Base-by-base conservation (phyloP, 2,329 filamentous ascomycete species). In the Aspergillus nomiae region DNA sequence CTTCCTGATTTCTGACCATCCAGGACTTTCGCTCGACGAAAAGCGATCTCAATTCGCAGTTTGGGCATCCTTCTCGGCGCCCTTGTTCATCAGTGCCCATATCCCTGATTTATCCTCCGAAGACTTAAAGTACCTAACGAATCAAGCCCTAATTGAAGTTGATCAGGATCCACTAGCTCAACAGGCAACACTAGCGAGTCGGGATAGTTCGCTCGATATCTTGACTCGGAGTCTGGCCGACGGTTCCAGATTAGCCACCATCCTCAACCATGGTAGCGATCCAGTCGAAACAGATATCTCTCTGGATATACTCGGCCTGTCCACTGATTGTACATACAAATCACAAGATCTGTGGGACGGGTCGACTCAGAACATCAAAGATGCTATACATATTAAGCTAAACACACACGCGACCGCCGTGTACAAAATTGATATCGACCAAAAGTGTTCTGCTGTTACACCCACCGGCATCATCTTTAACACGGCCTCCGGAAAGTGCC, bases 401-500 rank as follows among this genome's bases (percentile, higher is more conserved):
- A 70, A 71, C 1, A 69, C 71, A 0, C 81, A 80, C 56, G 78
- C 79, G 50, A 82, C 80, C 1, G 76, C 70, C 9, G 79, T 84
- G 14, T 80, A 78, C 64, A 76, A 82, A 45, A 71, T 85, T 38
- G 76, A 78, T 7, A 65, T 73, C n/a, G 70, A 73, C 3, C 48
- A 61, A 6, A 67, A 70, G 21, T 72, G 61, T 41, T 65, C 66
- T 21, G 65, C 66, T 24, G 68, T 75, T 11, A 76, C 74, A 10
- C 81, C 82, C 0, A 85, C 82, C 0, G 83, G 83, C 5, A 77
- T 82, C 67, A 79, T 85, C 56, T 83, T 85, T 71, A 84, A 84
- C 66, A 83, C 82, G 0, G 78, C 76, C 26, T 82, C 80, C 2
- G 70, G 78, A 11, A 76, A 77, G 34, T 83, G 81, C 63, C 71